These are phyloP conservation scores for Elongisporangium anandrum DNA, from an alignment of 352 stramenopile species.

Conservation along the genomic window DNA sequence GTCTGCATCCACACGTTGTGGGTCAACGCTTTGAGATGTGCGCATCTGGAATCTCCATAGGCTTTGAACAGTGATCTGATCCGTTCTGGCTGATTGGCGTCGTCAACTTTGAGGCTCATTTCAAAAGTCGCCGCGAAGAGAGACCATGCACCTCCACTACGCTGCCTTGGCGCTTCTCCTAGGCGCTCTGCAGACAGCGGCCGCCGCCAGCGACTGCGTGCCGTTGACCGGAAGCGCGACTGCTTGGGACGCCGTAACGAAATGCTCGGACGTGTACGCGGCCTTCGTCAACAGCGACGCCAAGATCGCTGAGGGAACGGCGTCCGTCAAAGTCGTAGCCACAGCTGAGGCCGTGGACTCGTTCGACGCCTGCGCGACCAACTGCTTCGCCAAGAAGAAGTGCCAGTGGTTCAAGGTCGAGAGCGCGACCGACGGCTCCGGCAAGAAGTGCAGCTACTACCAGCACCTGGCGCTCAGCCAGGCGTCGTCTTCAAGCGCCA, in stretches of 20 bases:
- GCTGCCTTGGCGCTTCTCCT: background rate
- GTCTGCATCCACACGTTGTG: background rate
- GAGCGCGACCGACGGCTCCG: slow-evolving; percentile 8
- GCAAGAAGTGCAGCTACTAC: slow-evolving; percentile 24
- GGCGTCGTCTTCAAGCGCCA: slow-evolving; percentile 1
- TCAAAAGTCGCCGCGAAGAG: background rate
- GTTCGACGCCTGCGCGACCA: slow-evolving; percentile 21
- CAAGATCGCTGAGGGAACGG: slow-evolving; percentile 13
- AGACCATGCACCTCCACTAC: background rate
- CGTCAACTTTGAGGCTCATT: background rate
- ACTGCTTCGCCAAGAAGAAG: slow-evolving; percentile 22
- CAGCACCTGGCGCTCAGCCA: slow-evolving; percentile 18
- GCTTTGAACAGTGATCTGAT: background rate
- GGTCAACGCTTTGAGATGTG: background rate
- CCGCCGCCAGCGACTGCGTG: slow-evolving; percentile 6
- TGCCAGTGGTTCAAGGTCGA: slow-evolving; percentile 29
- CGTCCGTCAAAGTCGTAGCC: slow-evolving; percentile 13
- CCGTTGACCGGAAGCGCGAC: slow-evolving; percentile 9
- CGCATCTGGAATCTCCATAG: background rate
- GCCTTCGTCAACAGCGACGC: slow-evolving; percentile 22
- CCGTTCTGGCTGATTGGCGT: background rate
- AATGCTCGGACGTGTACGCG: slow-evolving; percentile 23
- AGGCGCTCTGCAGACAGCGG: background rate
- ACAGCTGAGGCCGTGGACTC: slow-evolving; percentile 7
- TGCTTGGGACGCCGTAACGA: slow-evolving; percentile 18